A percentile compares a stretch with the other conserved stretches of the same genome.
Evolutionary conservation across 805 yeast genomes (phyloP).

Genomic region (Candida stauntonica): DNA sequence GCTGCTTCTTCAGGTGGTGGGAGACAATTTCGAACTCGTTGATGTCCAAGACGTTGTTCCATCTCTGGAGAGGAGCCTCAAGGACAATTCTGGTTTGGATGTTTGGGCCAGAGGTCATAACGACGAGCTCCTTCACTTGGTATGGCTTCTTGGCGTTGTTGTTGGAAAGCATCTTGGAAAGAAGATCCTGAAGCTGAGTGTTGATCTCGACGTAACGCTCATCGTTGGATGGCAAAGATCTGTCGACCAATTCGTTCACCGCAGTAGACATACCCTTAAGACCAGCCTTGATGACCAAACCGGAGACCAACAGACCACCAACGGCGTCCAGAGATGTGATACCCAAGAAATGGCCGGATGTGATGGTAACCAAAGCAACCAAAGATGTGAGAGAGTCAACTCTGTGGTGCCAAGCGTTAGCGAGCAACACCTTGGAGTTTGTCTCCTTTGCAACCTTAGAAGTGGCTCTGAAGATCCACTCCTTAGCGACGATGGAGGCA

Average conservation of each 20-base stretch:
- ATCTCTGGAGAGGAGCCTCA: slow-evolving; percentile 40
- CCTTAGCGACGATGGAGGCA: slow-evolving; percentile 82
- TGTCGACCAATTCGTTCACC: slow-evolving; percentile 73
- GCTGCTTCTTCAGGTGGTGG: slow-evolving; percentile 31
- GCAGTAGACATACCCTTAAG: slow-evolving; percentile 66
- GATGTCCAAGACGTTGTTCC: slow-evolving; percentile 39
- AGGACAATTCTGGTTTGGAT: slow-evolving; percentile 33
- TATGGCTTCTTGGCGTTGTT: slow-evolving; percentile 38
- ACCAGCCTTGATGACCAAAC: slow-evolving; percentile 80
- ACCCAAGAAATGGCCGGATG: slow-evolving; percentile 75
- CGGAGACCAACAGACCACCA: slow-evolving; percentile 86
- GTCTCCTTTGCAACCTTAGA: slow-evolving; percentile 70
- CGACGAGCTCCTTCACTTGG: slow-evolving; percentile 37
- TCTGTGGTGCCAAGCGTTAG: slow-evolving; percentile 99
- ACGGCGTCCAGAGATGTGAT: slow-evolving; percentile 86
- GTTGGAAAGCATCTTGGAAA: slow-evolving; percentile 34
- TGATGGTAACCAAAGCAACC: slow-evolving; percentile 84
- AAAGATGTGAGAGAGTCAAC: slow-evolving; percentile 89
- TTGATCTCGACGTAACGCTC: slow-evolving; percentile 43
- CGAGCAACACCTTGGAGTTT: slow-evolving; percentile 85
- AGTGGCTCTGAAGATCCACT: slow-evolving; percentile 82
- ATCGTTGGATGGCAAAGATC: slow-evolving; percentile 50
- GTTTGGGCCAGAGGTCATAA: slow-evolving; percentile 58
- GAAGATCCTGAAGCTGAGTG: slow-evolving; percentile 33
- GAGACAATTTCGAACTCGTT: slow-evolving; percentile 40